phyloP scores from a whole-genome alignment of 768 basidiomycete species.

The Dendrothele bispora region DNA sequence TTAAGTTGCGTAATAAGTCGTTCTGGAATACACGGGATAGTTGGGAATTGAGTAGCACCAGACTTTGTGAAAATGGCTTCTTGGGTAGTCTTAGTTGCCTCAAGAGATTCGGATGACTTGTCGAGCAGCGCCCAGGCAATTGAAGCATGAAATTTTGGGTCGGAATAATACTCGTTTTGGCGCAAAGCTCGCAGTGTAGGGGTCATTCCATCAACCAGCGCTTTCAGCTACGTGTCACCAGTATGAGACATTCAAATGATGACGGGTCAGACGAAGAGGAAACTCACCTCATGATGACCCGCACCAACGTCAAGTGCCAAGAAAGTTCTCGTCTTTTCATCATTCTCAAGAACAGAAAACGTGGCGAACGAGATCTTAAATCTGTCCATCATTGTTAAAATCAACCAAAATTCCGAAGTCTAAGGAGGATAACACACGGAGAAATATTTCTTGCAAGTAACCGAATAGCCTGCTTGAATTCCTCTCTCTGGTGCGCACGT shows the following conservation, averaged over 20 bases:
- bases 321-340: constrained; percentile 80
- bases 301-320: constrained; percentile 81
- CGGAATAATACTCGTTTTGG: constrained; percentile 76
- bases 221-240: constrained; percentile 49
- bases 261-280: neutral
- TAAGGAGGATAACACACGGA: constrained; percentile 36
- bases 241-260: constrained; percentile 1
- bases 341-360: constrained; percentile 73
- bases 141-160: constrained; percentile 86
- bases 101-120: constrained; percentile 7
- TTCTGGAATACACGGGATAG: constrained; percentile 52
- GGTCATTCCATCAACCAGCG: constrained; percentile 53
- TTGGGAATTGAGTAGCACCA: constrained; percentile 35
- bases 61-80: neutral
- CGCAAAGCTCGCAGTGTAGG: constrained; percentile 60
- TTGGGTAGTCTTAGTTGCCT: constrained; percentile 3
- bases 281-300: constrained; percentile 70
- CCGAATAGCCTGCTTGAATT: constrained; percentile 63
- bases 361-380: constrained; percentile 73
- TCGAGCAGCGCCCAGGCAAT: constrained; percentile 84
- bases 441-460: constrained; percentile 42
- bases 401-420: constrained; percentile 7
- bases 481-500: constrained; percentile 76
- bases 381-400: constrained; percentile 34
- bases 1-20: constrained; percentile 51